A percentile compares a stretch with the other conserved stretches of the same genome.
phyloP scores from a whole-genome alignment of 2,329 filamentous ascomycete species.

The Cucurbitaria berberidis region DNA sequence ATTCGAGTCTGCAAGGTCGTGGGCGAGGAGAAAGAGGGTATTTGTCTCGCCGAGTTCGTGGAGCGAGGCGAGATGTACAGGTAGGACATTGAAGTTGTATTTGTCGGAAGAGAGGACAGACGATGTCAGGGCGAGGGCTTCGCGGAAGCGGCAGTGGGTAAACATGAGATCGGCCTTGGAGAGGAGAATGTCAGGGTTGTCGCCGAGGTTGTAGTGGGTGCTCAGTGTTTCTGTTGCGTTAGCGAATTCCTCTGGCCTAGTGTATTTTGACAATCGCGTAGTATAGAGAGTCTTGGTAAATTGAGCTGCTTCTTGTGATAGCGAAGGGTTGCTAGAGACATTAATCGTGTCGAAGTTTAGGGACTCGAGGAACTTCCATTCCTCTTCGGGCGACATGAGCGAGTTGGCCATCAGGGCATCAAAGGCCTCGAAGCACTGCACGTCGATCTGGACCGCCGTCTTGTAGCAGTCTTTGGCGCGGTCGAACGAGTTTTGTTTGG shows the following conservation, averaged over 20 bases:
- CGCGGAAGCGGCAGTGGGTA: constrained; percentile 90
- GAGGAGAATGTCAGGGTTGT: constrained; percentile 88
- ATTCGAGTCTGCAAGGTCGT: constrained; percentile 89
- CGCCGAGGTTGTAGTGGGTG: constrained; percentile 86
- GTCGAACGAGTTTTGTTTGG: constrained; percentile 96
- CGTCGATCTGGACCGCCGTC: constrained; percentile 93
- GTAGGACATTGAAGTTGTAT: constrained; percentile 88
- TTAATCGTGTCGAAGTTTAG: constrained; percentile 87
- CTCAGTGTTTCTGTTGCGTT: constrained; percentile 88
- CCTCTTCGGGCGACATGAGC: constrained; percentile 85
- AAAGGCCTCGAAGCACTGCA: constrained; percentile 98
- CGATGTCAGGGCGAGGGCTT: constrained; percentile 83
- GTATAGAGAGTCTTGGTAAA: constrained; percentile 97
- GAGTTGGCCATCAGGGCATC: constrained; percentile 98
- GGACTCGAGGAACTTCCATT: constrained; percentile 86
- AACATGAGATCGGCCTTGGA: constrained; percentile 90
- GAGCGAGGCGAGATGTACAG: constrained; percentile 87
- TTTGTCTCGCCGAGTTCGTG: constrained; percentile 89
- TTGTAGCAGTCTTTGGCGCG: constrained; percentile 98
- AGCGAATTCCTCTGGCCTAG: constrained; percentile 81
- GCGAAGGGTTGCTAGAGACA: constrained; percentile 67
- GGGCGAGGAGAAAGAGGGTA: constrained; percentile 86
- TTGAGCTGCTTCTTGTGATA: constrained; percentile 84
- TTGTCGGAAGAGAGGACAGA: constrained; percentile 82
- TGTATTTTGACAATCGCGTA: constrained; percentile 92